Percentiles rank a stretch among this genome's conserved stretches.
These are phyloP conservation scores for Leptomonas seymouri DNA, from an alignment of 208 protist species.

Conservation along the genomic window DNA sequence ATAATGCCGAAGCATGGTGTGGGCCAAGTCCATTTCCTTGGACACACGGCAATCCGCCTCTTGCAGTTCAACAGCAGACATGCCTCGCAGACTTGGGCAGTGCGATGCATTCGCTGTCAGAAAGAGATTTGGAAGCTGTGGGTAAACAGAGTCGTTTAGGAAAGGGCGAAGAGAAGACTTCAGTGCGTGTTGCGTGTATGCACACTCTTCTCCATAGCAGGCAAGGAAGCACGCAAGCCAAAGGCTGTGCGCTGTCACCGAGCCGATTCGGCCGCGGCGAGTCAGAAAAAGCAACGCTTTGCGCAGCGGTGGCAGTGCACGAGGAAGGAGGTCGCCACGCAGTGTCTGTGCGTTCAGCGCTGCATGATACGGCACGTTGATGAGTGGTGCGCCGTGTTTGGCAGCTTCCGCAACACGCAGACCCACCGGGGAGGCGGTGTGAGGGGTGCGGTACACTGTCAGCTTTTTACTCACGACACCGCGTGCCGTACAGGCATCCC, in stretches of 20 bases:
- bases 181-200: not conserved
- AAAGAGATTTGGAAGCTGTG: conserved; percentile 28
- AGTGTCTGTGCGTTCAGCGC: conserved; percentile 74
- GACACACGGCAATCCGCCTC: conserved; percentile 21
- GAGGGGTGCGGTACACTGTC: conserved; percentile 18
- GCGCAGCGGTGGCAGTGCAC: conserved; percentile 46
- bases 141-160: conserved; percentile 21
- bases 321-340: conserved; percentile 52
- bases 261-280: conserved; percentile 53
- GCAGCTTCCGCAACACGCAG: conserved; percentile 48
- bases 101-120: conserved; percentile 3
- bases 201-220: conserved; percentile 22
- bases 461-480: conserved; percentile 73
- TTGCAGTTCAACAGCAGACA: conserved; percentile 10
- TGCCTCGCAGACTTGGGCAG: conserved; percentile 16
- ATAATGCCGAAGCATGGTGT: conserved; percentile 52
- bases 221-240: conserved; percentile 54
- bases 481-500: conserved; percentile 54
- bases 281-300: conserved; percentile 54
- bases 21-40: conserved; percentile 34
- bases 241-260: conserved; percentile 40
- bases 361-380: conserved; percentile 70
- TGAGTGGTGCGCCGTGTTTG: conserved; percentile 54
- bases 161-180: conserved; percentile 1
- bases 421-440: conserved; percentile 30